Evolutionary conservation across 1,284 basidiomycete species (phyloP).

Genomic region (Cutaneotrichosporon spelunceum): DNA sequence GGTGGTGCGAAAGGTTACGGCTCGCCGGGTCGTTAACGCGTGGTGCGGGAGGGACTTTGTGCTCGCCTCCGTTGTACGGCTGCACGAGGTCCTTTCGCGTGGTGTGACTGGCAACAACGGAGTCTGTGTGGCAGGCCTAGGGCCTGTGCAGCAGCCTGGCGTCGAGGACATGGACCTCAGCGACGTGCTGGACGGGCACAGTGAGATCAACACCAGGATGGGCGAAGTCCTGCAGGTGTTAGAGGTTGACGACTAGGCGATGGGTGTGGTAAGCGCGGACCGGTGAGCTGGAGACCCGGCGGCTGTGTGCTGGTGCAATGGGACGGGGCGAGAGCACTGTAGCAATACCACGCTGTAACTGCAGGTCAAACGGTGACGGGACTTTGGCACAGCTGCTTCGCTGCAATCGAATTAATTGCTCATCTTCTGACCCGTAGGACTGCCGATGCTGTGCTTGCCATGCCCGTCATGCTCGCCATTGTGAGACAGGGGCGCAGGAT

Average conservation of each 20-base stretch:
- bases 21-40: conserved; percentile 55
- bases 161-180: conserved; percentile 53
- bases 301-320: neutral
- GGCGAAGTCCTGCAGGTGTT: conserved; percentile 46
- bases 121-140: conserved; percentile 50
- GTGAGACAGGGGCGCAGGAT: too few species aligned
- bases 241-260: conserved; percentile 40
- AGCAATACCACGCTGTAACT: too few species aligned
- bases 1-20: conserved; percentile 52
- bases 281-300: neutral
- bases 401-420: neutral
- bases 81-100: conserved; percentile 55
- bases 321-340: neutral
- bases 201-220: conserved; percentile 49
- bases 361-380: too few species aligned
- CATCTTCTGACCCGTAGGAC: neutral
- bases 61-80: conserved; percentile 55
- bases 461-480: too few species aligned
- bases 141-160: conserved; percentile 48
- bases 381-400: too few species aligned
- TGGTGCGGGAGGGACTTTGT: conserved; percentile 56
- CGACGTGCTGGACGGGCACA: conserved; percentile 49
- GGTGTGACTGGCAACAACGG: conserved; percentile 48
- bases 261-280: neutral
- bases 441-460: neutral